Base-by-base conservation (phyloP, 2,329 filamentous ascomycete genomes). In the Diplodia corticola region DNA sequence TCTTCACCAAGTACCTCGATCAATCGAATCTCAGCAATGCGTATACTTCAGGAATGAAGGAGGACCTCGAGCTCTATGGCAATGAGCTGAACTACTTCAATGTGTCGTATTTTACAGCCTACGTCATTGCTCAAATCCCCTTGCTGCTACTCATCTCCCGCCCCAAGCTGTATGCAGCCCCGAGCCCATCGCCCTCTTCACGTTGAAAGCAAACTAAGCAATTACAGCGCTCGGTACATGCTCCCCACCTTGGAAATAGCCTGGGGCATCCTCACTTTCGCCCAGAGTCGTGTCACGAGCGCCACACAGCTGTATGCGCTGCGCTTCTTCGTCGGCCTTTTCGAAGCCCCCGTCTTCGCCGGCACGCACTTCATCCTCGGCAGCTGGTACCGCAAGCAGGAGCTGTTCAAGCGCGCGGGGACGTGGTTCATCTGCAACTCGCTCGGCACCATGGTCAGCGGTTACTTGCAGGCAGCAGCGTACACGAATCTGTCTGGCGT, bases 361-460 rank as follows among this genome's bases (percentile, higher is more conserved):
- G 76, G 77, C 0, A 79, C 75, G 0, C 76, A 75, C 2, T 78
- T 77, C 54, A 73, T 79, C 13, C 70, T 79, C 6, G 76, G 75
- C 7, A 73, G 71, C 5, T 82, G 80, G 80, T 82, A 82, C 66
- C 73, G 76, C 2, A 78, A 78, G 1, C 76, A 79, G 22, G 80
- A 82, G 63, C 76, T 81, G 0, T 86, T 83, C 64, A 87, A 86
- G 69, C 80, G 85, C 2, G 83, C 84, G 2, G 83, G 83, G 0
- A 80, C 85, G 13, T 86, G 85, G 76, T 85, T 81, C 63, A 79
- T 84, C 0, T 83, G 81, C 28, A 82, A 84, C 9, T 82, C 81
- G 4, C 77, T 86, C 0, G 85, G 83, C 0, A 76, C 78, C n/a
- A 85, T 87, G 81, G 82, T 86, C 55, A 83, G 82, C n/a, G 85